A percentile compares a stretch with the other conserved stretches of the same genome.
Evolutionary conservation across 129 eudicot species (phyloP).

Genomic region (Sambucus nigra): DNA sequence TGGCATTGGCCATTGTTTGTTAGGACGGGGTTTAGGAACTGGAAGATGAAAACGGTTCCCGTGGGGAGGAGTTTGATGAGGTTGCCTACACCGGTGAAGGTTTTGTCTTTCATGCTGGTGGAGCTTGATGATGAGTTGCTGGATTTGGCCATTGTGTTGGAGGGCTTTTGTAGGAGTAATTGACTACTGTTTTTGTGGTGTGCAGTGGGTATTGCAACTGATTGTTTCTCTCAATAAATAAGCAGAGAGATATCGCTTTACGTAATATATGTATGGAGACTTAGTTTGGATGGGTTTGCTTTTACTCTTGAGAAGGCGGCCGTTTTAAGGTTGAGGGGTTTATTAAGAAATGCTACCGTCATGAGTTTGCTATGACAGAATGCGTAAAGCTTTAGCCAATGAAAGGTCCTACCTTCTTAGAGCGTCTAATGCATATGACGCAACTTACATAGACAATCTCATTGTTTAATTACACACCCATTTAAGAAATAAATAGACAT

Average conservation of each 20-base stretch:
- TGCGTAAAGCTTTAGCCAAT: no score
- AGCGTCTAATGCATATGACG: no score
- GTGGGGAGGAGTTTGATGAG: constrained; percentile 81
- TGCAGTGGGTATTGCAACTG: not conserved
- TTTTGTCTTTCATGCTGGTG: constrained; percentile 22
- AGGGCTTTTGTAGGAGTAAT: not conserved
- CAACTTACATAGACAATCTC: no score
- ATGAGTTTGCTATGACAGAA: no score
- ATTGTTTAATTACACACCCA: no score
- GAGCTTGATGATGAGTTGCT: not conserved
- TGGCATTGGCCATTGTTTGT: constrained; percentile 68
- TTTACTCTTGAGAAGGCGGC: not conserved
- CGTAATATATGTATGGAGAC: not conserved
- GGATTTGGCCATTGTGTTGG: constrained; percentile 14
- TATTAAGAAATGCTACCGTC: no score
- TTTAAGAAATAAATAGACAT: no score
- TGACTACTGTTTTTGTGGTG: not conserved
- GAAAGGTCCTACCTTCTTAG: no score
- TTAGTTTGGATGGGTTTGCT: not conserved
- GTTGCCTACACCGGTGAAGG: constrained; percentile 50
- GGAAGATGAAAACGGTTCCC: constrained; percentile 71
- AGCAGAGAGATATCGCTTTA: not conserved
- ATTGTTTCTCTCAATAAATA: not conserved
- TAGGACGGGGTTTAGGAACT: constrained; percentile 52
- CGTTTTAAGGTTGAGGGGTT: not conserved